These are phyloP conservation scores for Magnaporthiopsis incrustans DNA, from an alignment of 2,329 filamentous ascomycete species.

Conservation along the genomic window DNA sequence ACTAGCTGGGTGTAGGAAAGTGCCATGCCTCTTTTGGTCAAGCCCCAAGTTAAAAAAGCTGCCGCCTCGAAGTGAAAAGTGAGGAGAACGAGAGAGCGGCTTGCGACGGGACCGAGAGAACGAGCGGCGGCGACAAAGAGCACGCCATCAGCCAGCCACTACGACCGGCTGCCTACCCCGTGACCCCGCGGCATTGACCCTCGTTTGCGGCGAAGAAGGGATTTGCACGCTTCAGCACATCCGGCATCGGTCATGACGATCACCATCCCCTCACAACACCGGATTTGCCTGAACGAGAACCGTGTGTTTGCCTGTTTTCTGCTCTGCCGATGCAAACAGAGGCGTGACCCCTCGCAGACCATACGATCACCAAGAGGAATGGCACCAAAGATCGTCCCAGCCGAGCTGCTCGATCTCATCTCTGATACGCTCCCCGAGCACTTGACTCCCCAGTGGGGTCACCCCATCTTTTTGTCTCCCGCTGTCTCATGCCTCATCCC, in stretches of 20 bases:
- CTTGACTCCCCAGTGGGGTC: not conserved
- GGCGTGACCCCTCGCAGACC: not conserved
- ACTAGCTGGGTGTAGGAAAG: too few relatives aligned
- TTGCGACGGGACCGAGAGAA: too few relatives aligned
- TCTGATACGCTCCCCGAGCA: not conserved
- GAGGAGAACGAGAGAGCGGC: too few relatives aligned
- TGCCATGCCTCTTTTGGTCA: too few relatives aligned
- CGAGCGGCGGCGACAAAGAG: not conserved
- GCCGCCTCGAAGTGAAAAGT: too few relatives aligned
- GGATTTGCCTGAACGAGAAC: too few relatives aligned
- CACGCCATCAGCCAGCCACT: not conserved
- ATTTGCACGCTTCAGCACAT: too few relatives aligned
- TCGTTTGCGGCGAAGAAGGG: not conserved
- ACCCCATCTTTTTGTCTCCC: not conserved
- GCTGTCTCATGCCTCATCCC: constrained; percentile 2
- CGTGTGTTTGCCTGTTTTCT: too few relatives aligned
- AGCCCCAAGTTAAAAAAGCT: too few relatives aligned
- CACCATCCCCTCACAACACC: too few relatives aligned
- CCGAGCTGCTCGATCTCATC: not conserved
- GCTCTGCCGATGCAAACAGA: not conserved
- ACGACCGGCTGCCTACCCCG: too few relatives aligned
- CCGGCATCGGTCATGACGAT: not conserved
- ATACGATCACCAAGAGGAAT: not conserved
- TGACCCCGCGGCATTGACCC: not conserved
- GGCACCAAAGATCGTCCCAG: not conserved